These are phyloP conservation scores for Bipolaris oryzae DNA, from an alignment of 2,329 filamentous ascomycete genomes.

Conservation along the genomic window DNA sequence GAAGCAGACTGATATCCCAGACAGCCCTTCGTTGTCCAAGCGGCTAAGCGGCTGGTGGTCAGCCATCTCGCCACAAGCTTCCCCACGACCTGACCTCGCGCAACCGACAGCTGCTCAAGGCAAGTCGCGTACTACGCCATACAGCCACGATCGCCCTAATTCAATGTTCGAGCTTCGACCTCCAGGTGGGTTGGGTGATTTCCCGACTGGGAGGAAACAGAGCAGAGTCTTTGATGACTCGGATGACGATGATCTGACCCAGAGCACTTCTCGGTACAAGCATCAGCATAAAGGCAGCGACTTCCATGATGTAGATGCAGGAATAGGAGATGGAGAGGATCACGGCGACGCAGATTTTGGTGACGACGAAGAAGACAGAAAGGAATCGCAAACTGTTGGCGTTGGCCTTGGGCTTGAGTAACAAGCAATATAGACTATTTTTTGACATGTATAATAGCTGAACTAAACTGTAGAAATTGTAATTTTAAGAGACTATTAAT, in stretches of 20 bases:
- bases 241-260: conserved; percentile 32
- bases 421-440: conserved; percentile 5
- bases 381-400: conserved; percentile 20
- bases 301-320: conserved; percentile 17
- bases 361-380: conserved; percentile 27
- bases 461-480: conserved; percentile 4
- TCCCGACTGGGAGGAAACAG: conserved; percentile 23
- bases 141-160: conserved; percentile 35
- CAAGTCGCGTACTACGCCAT: conserved; percentile 19
- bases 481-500: neutral
- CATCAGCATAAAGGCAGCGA: conserved; percentile 14
- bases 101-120: conserved; percentile 13
- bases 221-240: conserved; percentile 54
- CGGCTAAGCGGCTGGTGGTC: conserved; percentile 48
- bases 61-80: conserved; percentile 29
- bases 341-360: conserved; percentile 29
- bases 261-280: conserved; percentile 1
- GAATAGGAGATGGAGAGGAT: conserved; percentile 14
- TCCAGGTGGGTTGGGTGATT: conserved; percentile 28
- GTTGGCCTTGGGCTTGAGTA: conserved; percentile 22
- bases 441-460: conserved; percentile 3
- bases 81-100: conserved; percentile 8
- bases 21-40: conserved; percentile 39
- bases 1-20: conserved; percentile 20
- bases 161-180: conserved; percentile 48